Evolutionary conservation across 1,139 yeast genomes (phyloP).

Genomic region (Saccharomyces hybrid): DNA sequence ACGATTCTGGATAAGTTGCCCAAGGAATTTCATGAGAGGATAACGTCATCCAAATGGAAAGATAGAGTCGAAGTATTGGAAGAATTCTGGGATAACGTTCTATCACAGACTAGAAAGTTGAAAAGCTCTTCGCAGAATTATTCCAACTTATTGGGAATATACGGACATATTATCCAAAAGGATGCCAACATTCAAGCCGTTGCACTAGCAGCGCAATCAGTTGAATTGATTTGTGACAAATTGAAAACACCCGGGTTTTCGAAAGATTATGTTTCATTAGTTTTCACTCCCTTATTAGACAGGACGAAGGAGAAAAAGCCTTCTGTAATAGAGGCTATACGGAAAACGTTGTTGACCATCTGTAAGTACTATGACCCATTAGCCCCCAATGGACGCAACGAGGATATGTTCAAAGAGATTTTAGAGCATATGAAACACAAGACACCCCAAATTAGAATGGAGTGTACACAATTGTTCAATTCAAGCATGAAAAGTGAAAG

Average conservation of each 20-base stretch:
- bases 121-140: conserved; percentile 56
- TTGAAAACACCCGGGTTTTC: conserved; percentile 45
- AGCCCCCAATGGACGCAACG: conserved; percentile 31
- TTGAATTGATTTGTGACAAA: conserved; percentile 59
- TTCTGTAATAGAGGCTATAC: conserved; percentile 54
- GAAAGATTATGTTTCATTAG: conserved; percentile 43
- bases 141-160: conserved; percentile 46
- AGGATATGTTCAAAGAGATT: conserved; percentile 55
- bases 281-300: conserved; percentile 63
- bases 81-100: conserved; percentile 44
- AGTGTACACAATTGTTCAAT: conserved; percentile 56
- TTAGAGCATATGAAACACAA: conserved; percentile 59
- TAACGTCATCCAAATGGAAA: conserved; percentile 74
- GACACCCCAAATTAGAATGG: conserved; percentile 77
- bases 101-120: conserved; percentile 42
- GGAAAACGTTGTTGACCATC: conserved; percentile 57
- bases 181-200: conserved; percentile 92
- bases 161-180: conserved; percentile 60
- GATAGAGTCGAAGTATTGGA: conserved; percentile 84
- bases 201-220: conserved; percentile 65
- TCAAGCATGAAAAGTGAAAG: conserved; percentile 49
- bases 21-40: conserved; percentile 44
- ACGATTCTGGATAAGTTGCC: conserved; percentile 66
- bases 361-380: conserved; percentile 33
- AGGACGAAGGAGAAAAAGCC: conserved; percentile 52